Percentiles rank a stretch among this genome's conserved stretches.
These are phyloP conservation scores for Fusarium chlamydosporum DNA, from an alignment of 2,329 filamentous ascomycete genomes.

Conservation along the genomic window DNA sequence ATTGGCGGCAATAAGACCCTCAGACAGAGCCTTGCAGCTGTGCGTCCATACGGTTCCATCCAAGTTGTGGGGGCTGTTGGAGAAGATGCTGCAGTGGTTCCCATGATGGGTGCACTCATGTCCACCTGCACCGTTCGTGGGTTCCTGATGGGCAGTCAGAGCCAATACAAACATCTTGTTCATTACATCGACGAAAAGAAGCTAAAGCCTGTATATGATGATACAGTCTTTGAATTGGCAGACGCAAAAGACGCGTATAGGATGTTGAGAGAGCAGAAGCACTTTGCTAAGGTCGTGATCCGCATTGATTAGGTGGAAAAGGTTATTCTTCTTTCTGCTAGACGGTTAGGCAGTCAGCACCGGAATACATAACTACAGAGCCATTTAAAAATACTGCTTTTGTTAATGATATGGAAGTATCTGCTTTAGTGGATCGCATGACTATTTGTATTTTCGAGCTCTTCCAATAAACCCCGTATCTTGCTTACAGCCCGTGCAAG, in stretches of 20 bases:
- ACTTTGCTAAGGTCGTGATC: constrained; percentile 57
- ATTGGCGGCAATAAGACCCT: constrained; percentile 76
- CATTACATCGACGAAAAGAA: constrained; percentile 53
- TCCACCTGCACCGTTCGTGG: constrained; percentile 51
- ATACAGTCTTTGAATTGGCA: constrained; percentile 51
- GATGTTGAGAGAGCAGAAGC: constrained; percentile 53
- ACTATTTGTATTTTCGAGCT: too few relatives aligned
- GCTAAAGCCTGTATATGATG: constrained; percentile 53
- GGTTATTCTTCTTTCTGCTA: too few relatives aligned
- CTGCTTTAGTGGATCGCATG: too few relatives aligned
- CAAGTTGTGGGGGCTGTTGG: constrained; percentile 53
- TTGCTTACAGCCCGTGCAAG: too few relatives aligned
- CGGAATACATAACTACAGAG: too few relatives aligned
- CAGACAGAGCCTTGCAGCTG: constrained; percentile 66
- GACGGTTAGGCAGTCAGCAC: too few relatives aligned
- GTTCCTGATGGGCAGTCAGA: constrained; percentile 48
- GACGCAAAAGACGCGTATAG: constrained; percentile 54
- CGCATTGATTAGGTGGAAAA: constrained; percentile 36
- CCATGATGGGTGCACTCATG: constrained; percentile 48
- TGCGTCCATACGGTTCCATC: constrained; percentile 57
- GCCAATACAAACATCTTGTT: constrained; percentile 51
- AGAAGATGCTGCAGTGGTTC: constrained; percentile 38
- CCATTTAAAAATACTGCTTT: too few relatives aligned
- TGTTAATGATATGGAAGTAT: too few relatives aligned
- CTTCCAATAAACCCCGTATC: too few relatives aligned